phyloP scores from a whole-genome alignment of 2,329 filamentous ascomycete species.

The Neonectria sp. region DNA sequence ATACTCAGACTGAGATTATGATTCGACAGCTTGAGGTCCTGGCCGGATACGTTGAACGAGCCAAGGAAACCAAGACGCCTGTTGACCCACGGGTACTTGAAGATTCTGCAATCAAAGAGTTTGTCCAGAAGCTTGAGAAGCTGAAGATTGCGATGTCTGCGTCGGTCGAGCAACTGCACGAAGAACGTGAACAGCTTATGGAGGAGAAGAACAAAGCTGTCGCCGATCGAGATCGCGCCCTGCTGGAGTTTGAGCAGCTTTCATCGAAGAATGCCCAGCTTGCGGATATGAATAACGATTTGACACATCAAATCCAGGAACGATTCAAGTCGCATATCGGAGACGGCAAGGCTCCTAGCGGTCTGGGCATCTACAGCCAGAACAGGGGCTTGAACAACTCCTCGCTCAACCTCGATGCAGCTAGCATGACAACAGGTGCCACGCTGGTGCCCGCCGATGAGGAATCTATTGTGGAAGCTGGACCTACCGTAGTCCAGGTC shows the following conservation, averaged over 20 bases:
- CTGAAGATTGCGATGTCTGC: conserved; percentile 72
- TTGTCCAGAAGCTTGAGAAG: conserved; percentile 81
- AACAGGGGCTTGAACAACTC: conserved; percentile 66
- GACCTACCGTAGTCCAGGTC: conserved; percentile 96
- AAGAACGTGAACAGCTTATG: conserved; percentile 84
- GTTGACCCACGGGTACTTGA: conserved; percentile 88
- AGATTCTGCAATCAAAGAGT: conserved; percentile 90
- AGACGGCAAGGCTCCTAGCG: conserved; percentile 65
- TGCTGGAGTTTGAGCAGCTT: conserved; percentile 95
- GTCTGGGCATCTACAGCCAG: conserved; percentile 71
- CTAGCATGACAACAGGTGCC: conserved; percentile 70
- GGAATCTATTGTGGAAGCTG: conserved; percentile 77
- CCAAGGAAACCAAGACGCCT: conserved; percentile 85
- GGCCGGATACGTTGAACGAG: conserved; percentile 88
- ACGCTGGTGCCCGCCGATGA: conserved; percentile 76
- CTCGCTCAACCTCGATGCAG: conserved; percentile 65
- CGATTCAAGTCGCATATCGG: conserved; percentile 86
- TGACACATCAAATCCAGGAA: conserved; percentile 94
- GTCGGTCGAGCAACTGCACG: conserved; percentile 72
- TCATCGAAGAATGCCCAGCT: conserved; percentile 96
- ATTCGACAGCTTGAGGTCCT: conserved; percentile 92
- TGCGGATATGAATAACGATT: conserved; percentile 93
- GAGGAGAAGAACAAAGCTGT: conserved; percentile 89
- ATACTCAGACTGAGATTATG: conserved; percentile 96
- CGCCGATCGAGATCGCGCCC: conserved; percentile 90